Base-by-base conservation (phyloP, 805 yeast species). In the Wickerhamiella musiphila region DNA sequence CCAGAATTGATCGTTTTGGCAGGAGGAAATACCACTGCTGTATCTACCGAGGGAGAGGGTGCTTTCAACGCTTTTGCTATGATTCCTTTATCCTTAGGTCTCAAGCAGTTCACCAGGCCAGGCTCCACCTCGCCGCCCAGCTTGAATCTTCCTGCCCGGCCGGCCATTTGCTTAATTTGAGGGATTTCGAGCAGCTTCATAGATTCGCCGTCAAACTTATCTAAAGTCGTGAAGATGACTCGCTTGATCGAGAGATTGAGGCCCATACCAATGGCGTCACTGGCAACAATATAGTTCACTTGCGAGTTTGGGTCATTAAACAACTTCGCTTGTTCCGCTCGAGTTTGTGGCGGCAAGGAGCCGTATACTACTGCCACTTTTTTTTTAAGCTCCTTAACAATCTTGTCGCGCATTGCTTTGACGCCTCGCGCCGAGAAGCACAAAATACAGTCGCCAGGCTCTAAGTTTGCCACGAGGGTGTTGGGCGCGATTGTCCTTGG, bases 181-280 rank as follows among this genome's bases (percentile, higher is more conserved):
- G 94, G 76, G 4, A 65, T 54, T 0, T 77, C 59, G 19, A 90
- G 51, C 1, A 49, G 49, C 4, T 36, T 29, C 6, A 52, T 53
- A 11, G 51, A 54, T 10, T 45, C 48, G 5, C 95, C 95, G 48
- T 82, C 69, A 44, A 66, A 84, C 52, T 90, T 90, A 30, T 51
- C 50, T 18, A 67, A 57, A 1, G 74, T 63, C 12, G 77, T 68
- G 48, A 90, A 84, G 1, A 90, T 65, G 4, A 90, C 67, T 37
- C 96, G 59, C 36, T 73, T 70, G 41, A 90, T 84, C 17, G 78
- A 74, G 46, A 90, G 60, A 48, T 90, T 90, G 33, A 90, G 61
- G 1, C 98, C 98, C 95, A 90, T 86, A 2, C 98, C 98, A 39
- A 90, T 73, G 0, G 98, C 98, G 57, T 90, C 96, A 2, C 94